Evolutionary conservation across 139 green algal genomes (phyloP).

Genomic region (Tetradesmus lagerheimii): DNA sequence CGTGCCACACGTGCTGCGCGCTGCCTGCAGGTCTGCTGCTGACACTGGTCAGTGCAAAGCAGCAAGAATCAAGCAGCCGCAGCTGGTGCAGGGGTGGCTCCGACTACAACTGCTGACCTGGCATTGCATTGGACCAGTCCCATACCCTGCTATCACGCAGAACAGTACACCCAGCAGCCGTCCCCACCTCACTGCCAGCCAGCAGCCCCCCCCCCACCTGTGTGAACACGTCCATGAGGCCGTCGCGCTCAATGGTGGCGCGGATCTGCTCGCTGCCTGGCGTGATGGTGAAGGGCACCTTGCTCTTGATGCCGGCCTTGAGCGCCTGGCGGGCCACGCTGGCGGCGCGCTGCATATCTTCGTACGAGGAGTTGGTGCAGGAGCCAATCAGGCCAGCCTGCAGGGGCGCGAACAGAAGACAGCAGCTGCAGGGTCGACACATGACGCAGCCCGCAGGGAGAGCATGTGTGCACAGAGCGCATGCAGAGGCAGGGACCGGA

Average conservation of each 20-base stretch:
- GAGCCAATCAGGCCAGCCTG: slow-evolving; percentile 91
- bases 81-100: too few species aligned
- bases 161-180: background rate
- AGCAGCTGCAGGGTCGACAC: too few species aligned
- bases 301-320: slow-evolving; percentile 84
- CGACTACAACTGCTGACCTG: too few species aligned
- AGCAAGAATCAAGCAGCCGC: too few species aligned
- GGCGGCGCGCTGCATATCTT: slow-evolving; percentile 94
- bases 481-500: too few species aligned
- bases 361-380: slow-evolving; percentile 96
- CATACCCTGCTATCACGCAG: background rate
- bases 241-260: slow-evolving; percentile 93
- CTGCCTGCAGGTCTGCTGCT: background rate
- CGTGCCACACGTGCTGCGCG: too few species aligned
- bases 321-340: slow-evolving; percentile 87
- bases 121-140: too few species aligned
- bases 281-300: slow-evolving; percentile 95
- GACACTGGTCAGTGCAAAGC: background rate
- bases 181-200: too few species aligned
- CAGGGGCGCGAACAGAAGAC: slow-evolving; percentile 17
- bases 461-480: too few species aligned
- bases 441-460: too few species aligned
- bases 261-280: slow-evolving; percentile 95
- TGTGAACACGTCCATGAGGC: slow-evolving; percentile 91
- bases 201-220: slow-evolving; percentile 60